Evolutionary conservation across 257 asterid species (phyloP), one percentile per base, ranked within the genome.

Genomic region (Scutellaria galericulata): DNA sequence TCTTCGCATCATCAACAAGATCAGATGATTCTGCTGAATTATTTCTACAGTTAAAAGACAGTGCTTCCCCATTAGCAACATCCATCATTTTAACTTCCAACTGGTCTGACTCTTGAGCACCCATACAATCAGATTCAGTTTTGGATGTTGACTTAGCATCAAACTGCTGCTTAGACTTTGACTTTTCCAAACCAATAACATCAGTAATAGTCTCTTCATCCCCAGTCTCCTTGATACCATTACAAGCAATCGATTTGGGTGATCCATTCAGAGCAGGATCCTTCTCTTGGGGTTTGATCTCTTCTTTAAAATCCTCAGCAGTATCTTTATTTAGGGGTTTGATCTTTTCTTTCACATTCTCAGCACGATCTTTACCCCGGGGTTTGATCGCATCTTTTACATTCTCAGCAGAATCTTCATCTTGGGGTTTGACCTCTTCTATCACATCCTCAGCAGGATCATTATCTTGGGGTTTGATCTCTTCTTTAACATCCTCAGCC

Each of bases 41-140:
- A 61, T 61, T 14, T n/a, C 31, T 61, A 40, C 14, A 5, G 46
- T 61, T 61, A 39, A 18, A 18, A 4, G 35, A n/a, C 31, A 10
- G 40, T 6, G 9, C 65, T 31, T 59, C 47, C 37, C 46, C 65
- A 59, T 59, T 59, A 59, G 47, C 83, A 71, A 65, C 64, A 63
- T 78, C 46, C 56, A 80, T 87, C 5, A 42, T 57, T 60, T 79
- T 66, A 62, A 83, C 75, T 53, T 81, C 96, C 66, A 67, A 46
- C 7, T 41, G 44, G n/a, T 45, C 66, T 40, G 85, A 73, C 31
- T 78, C 80, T 41, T 62, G 78, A 77, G 78, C 79, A 71, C 66
- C 82, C 73, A 64, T 76, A 77, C 83, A 86, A 72, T 80, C 80
- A 62, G 80, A 73, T n/a, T 78, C 88, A 60, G 78, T 75, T 70